Percentiles rank a stretch among this genome's conserved stretches.
Conservation (phyloP, 2,329 filamentous ascomycete species). For the Sclerotinia subarctica region DNA sequence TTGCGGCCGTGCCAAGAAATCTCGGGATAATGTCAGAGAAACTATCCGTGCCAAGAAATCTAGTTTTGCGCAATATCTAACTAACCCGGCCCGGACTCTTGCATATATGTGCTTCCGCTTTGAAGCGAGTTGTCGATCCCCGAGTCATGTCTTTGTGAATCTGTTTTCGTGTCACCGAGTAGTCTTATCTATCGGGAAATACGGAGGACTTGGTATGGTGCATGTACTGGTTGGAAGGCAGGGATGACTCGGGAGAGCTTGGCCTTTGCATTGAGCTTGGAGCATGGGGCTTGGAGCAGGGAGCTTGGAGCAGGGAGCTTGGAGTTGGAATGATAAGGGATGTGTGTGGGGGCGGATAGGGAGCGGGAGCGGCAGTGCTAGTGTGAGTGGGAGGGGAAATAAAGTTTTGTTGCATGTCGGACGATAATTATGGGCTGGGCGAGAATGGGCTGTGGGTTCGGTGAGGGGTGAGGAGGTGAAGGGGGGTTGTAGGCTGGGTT, state of each 20-base stretch:
- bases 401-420: conserved; percentile 17
- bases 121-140: neutral
- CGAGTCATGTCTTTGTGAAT: neutral
- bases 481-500: neutral
- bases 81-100: too few relatives aligned
- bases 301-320: too few relatives aligned
- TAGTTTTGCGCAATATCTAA: neutral
- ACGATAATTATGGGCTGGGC: conserved; percentile 19
- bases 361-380: too few relatives aligned
- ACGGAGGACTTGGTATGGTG: neutral
- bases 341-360: neutral
- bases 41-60: neutral
- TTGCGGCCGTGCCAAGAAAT: neutral
- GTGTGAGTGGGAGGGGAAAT: neutral
- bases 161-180: conserved; percentile 4
- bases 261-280: too few relatives aligned
- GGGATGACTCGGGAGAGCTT: too few relatives aligned
- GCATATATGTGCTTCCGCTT: neutral
- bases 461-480: neutral
- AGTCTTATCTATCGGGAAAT: neutral
- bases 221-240: too few relatives aligned
- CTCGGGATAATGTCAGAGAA: neutral
- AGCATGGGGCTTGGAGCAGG: too few relatives aligned
- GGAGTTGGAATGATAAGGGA: neutral
- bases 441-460: conserved; percentile 7